Percentiles rank a stretch among this genome's conserved stretches.
These are phyloP conservation scores for Phylloporus rhodoxanthus DNA, from an alignment of 768 basidiomycete species.

Conservation along the genomic window DNA sequence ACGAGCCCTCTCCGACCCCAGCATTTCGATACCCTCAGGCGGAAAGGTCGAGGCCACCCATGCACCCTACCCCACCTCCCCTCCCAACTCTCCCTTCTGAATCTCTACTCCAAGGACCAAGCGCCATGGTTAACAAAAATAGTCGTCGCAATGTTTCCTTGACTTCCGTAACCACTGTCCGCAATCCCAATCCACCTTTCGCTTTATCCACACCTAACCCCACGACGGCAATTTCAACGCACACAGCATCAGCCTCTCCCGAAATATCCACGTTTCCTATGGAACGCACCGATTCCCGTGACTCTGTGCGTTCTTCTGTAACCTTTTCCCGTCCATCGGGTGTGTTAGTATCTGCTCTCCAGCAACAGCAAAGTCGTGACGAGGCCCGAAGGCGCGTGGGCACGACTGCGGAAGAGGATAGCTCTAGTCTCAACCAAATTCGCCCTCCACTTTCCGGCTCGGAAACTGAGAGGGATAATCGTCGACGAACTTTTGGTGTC, in stretches of 20 bases:
- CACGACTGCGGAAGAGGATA: constrained; percentile 24
- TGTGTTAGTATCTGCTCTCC: constrained; percentile 49
- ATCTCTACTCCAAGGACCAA: constrained; percentile 30
- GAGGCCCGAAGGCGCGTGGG: constrained; percentile 32
- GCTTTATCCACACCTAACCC: constrained; percentile 49
- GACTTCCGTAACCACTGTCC: constrained; percentile 41
- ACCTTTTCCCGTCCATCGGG: constrained; percentile 63
- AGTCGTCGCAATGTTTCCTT: constrained; percentile 40
- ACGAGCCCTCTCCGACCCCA: constrained; percentile 46
- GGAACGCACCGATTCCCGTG: constrained; percentile 43
- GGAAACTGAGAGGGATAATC: constrained; percentile 48
- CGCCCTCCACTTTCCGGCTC: constrained; percentile 36
- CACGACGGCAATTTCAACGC: constrained; percentile 62
- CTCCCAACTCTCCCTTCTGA: constrained; percentile 59
- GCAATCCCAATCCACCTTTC: constrained; percentile 38
- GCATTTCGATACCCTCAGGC: constrained; percentile 28
- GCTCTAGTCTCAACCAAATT: constrained; percentile 17
- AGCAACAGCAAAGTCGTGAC: constrained; percentile 44
- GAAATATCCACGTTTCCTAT: constrained; percentile 29
- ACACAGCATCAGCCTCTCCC: constrained; percentile 52
- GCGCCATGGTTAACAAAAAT: constrained; percentile 20
- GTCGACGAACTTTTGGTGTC: constrained; percentile 33
- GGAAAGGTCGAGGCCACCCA: constrained; percentile 42
- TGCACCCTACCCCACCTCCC: constrained; percentile 52
- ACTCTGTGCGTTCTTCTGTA: constrained; percentile 42